Conservation (phyloP, 2,329 filamentous ascomycete genomes). For the Sordariomycetes sp. region DNA sequence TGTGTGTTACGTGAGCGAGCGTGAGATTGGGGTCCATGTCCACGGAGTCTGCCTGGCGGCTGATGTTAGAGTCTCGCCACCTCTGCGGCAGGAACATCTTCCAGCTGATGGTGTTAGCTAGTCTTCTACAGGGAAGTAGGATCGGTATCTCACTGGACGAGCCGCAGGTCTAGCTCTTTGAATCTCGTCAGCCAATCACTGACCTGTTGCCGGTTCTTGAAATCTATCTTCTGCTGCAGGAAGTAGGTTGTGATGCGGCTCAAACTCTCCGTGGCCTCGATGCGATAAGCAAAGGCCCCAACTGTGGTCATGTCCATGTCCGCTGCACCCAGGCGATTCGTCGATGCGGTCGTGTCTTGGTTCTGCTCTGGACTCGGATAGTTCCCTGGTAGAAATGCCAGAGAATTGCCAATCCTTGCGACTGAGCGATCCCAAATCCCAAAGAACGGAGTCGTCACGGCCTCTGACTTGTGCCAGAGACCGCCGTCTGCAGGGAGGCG, state of each 20-base stretch:
- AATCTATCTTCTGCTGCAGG: slow-evolving; percentile 30
- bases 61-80: slow-evolving; percentile 27
- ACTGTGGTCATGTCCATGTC: slow-evolving; percentile 24
- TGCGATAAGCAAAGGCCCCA: slow-evolving; percentile 35
- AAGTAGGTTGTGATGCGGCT: slow-evolving; percentile 35
- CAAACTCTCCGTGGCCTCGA: slow-evolving; percentile 36
- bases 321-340: slow-evolving; percentile 3
- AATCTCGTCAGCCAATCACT: slow-evolving; percentile 34
- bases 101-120: slow-evolving; percentile 15
- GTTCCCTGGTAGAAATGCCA: slow-evolving; percentile 25
- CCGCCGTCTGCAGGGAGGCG: slow-evolving; percentile 26
- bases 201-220: slow-evolving; percentile 27
- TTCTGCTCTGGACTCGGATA: slow-evolving; percentile 14
- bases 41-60: slow-evolving; percentile 11
- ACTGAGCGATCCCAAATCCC: slow-evolving; percentile 33
- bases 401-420: slow-evolving; percentile 26
- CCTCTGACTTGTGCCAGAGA: slow-evolving; percentile 27
- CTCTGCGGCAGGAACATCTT: slow-evolving; percentile 33
- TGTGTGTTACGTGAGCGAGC: slow-evolving; percentile 37
- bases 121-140: background rate
- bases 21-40: slow-evolving; percentile 40
- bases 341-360: slow-evolving; percentile 5
- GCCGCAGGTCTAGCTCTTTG: slow-evolving; percentile 35
- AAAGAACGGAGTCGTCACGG: slow-evolving; percentile 30
- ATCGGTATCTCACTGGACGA: slow-evolving; percentile 24